Conservation (phyloP, 2,329 filamentous ascomycete genomes). For the Diaporthe velutina region DNA sequence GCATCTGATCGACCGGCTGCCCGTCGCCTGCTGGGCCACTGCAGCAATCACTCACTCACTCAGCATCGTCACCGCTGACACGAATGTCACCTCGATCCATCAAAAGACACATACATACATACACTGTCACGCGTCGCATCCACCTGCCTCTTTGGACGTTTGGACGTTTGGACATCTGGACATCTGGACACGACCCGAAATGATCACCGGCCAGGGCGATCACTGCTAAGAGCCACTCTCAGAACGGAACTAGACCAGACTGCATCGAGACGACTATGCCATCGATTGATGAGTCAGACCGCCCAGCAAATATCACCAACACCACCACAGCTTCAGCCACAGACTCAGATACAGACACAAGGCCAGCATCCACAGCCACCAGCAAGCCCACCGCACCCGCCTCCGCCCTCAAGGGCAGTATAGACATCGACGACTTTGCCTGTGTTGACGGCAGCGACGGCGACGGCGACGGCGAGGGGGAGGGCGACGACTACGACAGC, state of each 20-base stretch:
- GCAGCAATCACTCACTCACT: too few relatives aligned
- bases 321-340: neutral
- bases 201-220: neutral
- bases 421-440: constrained; percentile 37
- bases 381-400: neutral
- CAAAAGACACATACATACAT: neutral
- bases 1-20: constrained; percentile 10
- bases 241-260: neutral
- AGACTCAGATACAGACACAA: too few relatives aligned
- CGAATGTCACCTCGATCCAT: constrained; percentile 20
- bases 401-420: neutral
- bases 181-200: neutral
- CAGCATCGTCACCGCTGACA: too few relatives aligned
- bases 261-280: constrained; percentile 34
- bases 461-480: constrained; percentile 1
- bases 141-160: constrained; percentile 4
- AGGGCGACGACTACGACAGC: neutral
- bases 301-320: neutral
- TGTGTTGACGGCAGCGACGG: constrained; percentile 17
- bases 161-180: neutral
- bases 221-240: neutral
- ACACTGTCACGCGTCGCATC: neutral
- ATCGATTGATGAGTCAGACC: constrained; percentile 36
- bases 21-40: neutral
- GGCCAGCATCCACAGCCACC: neutral